Conservation (phyloP, 345 rosid genomes). For the Orychophragmus violaceus region DNA sequence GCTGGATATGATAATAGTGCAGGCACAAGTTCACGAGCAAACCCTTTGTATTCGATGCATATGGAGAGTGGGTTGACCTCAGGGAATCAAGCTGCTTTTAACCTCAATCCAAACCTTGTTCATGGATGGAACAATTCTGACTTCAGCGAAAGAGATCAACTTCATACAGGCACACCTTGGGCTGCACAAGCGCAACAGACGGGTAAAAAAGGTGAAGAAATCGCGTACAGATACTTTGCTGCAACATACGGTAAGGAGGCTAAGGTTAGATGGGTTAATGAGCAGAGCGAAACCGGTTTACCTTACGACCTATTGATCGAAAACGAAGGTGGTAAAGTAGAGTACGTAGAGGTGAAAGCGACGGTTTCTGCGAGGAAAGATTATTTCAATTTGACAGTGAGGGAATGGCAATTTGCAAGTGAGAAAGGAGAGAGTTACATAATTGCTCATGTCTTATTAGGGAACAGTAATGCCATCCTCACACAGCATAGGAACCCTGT, state of each 20-base stretch:
- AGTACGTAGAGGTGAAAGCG: slow-evolving; percentile 81
- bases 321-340: slow-evolving; percentile 30
- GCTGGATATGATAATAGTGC: slow-evolving; percentile 27
- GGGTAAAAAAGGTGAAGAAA: slow-evolving; percentile 67
- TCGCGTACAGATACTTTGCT: slow-evolving; percentile 56
- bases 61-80: slow-evolving; percentile 7
- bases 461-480: slow-evolving; percentile 49
- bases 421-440: slow-evolving; percentile 55
- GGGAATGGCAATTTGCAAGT: slow-evolving; percentile 83
- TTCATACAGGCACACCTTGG: slow-evolving; percentile 41
- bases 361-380: slow-evolving; percentile 67
- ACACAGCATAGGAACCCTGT: slow-evolving; percentile 50
- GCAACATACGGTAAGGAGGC: slow-evolving; percentile 29
- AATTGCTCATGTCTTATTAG: slow-evolving; percentile 56
- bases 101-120: slow-evolving; percentile 22
- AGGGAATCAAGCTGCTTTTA: slow-evolving; percentile 22
- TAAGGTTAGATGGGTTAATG: slow-evolving; percentile 72
- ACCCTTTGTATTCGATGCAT: slow-evolving; percentile 6
- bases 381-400: slow-evolving; percentile 64
- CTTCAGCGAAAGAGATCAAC: slow-evolving; percentile 47
- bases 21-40: slow-evolving; percentile 18
- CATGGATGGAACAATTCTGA: slow-evolving; percentile 28
- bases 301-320: slow-evolving; percentile 65
- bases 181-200: slow-evolving; percentile 42
- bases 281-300: slow-evolving; percentile 61